Conservation (phyloP, 352 stramenopile species). For the Pythium aristosporum region DNA sequence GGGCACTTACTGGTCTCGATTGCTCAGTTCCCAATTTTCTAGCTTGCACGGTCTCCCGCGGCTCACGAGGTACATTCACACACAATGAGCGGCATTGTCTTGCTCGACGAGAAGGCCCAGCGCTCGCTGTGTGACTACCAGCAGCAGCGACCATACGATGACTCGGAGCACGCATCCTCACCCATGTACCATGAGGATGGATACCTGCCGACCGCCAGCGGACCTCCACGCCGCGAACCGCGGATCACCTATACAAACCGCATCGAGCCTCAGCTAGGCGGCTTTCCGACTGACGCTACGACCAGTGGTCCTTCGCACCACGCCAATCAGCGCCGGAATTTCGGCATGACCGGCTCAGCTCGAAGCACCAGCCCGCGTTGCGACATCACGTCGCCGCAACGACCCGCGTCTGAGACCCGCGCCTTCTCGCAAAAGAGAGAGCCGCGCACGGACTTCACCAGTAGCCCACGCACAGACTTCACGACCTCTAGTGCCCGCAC, state of each 20-base stretch:
- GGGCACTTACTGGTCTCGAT: no score
- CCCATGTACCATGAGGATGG: neutral
- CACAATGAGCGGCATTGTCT: conserved; percentile 11
- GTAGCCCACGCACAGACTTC: conserved; percentile 23
- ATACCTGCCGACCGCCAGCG: no score
- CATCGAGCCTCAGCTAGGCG: conserved; percentile 23
- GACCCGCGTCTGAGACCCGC: no score
- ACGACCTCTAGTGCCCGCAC: no score
- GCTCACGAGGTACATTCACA: no score
- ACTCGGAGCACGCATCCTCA: neutral
- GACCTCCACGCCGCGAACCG: neutral
- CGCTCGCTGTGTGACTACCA: conserved; percentile 5
- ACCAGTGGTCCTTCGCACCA: no score
- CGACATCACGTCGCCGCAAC: no score
- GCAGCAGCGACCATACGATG: neutral
- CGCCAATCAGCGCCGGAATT: no score
- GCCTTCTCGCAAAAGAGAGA: neutral
- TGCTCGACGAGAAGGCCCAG: conserved; percentile 14
- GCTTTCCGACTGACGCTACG: conserved; percentile 43
- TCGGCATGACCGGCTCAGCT: no score
- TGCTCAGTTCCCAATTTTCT: neutral
- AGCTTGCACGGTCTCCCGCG: no score
- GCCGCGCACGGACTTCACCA: neutral
- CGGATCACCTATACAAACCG: neutral
- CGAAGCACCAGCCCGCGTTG: no score